These are phyloP conservation scores for Colletotrichum sp. DNA, from an alignment of 2,329 filamentous ascomycete genomes.

Conservation along the genomic window DNA sequence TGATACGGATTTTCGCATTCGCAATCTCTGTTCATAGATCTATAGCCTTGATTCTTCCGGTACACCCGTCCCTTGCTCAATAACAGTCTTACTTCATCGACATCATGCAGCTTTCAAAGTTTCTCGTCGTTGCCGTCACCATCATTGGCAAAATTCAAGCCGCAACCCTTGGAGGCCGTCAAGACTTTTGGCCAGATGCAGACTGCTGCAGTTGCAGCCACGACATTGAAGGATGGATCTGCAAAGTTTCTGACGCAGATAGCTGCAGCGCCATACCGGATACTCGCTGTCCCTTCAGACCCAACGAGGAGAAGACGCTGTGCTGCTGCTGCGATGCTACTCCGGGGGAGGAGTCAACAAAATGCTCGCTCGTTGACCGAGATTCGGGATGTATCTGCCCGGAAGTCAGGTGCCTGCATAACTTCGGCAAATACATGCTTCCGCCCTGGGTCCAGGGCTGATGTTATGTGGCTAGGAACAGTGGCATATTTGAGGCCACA, in stretches of 20 bases:
- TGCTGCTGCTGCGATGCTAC: neutral
- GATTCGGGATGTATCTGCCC: neutral
- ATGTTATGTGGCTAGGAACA: rapidly evolving
- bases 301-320: neutral
- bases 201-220: neutral
- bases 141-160: neutral
- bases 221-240: neutral
- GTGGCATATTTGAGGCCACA: neutral
- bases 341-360: neutral
- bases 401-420: neutral
- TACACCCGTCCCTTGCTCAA: neutral
- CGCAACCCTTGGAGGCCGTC: neutral
- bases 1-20: neutral
- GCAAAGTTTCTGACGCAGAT: neutral
- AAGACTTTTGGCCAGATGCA: neutral
- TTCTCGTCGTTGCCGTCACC: neutral
- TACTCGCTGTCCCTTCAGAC: neutral
- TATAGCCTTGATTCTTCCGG: neutral
- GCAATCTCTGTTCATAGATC: neutral
- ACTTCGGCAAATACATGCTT: neutral
- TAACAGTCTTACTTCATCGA: neutral
- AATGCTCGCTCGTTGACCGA: neutral
- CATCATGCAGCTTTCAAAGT: neutral
- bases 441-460: neutral
- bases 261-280: neutral